Evolutionary conservation across 2,329 filamentous ascomycete genomes (phyloP).

Genomic region (Furcasterigmium furcatum): DNA sequence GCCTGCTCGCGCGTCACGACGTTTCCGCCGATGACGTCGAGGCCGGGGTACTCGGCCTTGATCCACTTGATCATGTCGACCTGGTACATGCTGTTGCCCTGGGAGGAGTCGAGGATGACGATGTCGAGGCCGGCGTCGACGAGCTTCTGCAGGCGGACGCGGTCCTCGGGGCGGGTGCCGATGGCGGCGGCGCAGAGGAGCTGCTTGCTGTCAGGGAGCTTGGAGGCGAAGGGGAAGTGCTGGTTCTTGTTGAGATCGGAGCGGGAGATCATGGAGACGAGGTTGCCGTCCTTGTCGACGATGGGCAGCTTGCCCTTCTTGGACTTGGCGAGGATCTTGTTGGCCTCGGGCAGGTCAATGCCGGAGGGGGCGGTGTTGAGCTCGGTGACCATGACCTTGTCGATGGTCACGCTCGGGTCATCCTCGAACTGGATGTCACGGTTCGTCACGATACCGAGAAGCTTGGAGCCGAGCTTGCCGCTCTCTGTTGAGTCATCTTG

Average conservation of each 20-base stretch:
- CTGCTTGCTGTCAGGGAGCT: conserved; percentile 96
- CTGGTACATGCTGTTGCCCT: conserved; percentile 98
- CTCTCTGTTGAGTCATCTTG: conserved; percentile 59
- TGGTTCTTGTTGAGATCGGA: conserved; percentile 99
- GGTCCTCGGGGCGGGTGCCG: conserved; percentile 92
- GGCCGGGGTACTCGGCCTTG: conserved; percentile 78
- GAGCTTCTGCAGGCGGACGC: conserved; percentile 77
- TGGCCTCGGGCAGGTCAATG: conserved; percentile 83
- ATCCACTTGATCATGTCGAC: conserved; percentile 97
- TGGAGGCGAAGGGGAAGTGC: conserved; percentile 93
- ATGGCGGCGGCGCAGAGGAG: conserved; percentile 93
- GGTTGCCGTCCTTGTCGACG: conserved; percentile 77
- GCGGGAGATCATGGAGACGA: conserved; percentile 87
- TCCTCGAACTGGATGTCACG: conserved; percentile 97
- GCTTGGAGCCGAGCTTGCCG: conserved; percentile 90
- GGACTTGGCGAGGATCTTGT: conserved; percentile 86
- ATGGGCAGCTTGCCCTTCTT: conserved; percentile 99
- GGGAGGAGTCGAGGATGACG: conserved; percentile 91
- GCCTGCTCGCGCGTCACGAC: conserved; percentile 98
- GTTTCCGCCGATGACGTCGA: conserved; percentile 97
- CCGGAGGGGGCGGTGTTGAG: conserved; percentile 84
- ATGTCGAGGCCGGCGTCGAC: conserved; percentile 95
- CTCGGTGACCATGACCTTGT: conserved; percentile 92
- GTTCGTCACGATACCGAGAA: conserved; percentile 95
- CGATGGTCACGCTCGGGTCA: conserved; percentile 67